A percentile compares a stretch with the other conserved stretches of the same genome.
phyloP scores from a whole-genome alignment of 2,329 filamentous ascomycete genomes.

The Graphilbum ipis-grandicollis region DNA sequence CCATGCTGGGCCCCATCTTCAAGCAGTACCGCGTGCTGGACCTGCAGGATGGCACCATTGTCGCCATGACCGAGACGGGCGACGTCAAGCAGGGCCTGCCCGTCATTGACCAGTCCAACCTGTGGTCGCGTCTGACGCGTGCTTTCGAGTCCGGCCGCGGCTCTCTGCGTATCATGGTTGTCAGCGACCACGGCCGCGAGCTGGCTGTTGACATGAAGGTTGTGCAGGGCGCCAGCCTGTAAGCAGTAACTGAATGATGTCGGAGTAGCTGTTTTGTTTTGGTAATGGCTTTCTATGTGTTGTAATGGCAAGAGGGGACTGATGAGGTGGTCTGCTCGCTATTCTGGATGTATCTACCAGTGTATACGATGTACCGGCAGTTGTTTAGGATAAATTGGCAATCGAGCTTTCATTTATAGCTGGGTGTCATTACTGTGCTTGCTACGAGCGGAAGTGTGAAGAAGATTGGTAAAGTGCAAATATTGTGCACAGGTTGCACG shows the following conservation, averaged over 20 bases:
- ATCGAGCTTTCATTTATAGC: no score
- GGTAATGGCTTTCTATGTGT: neutral
- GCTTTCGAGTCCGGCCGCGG: constrained; percentile 86
- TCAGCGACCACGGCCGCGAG: constrained; percentile 84
- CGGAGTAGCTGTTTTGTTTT: neutral
- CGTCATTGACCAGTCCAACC: constrained; percentile 87
- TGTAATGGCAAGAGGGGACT: no score
- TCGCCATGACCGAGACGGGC: constrained; percentile 97
- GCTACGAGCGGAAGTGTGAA: no score
- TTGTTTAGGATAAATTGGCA: no score
- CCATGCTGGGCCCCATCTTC: constrained; percentile 98
- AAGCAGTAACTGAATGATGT: constrained; percentile 16
- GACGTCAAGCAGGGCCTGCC: constrained; percentile 94
- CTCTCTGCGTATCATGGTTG: constrained; percentile 86
- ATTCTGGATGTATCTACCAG: no score
- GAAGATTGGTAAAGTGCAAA: no score
- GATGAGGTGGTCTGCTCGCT: no score
- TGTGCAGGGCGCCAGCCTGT: constrained; percentile 63
- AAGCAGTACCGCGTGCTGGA: constrained; percentile 99
- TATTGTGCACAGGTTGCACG: no score
- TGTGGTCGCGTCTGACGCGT: constrained; percentile 63
- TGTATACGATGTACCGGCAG: no score
- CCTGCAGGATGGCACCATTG: constrained; percentile 68
- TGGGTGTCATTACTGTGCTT: no score
- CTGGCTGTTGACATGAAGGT: constrained; percentile 98